A percentile compares a stretch with the other conserved stretches of the same genome.
Evolutionary conservation across 257 asterid species (phyloP).

Genomic region (Paulownia fortunei): DNA sequence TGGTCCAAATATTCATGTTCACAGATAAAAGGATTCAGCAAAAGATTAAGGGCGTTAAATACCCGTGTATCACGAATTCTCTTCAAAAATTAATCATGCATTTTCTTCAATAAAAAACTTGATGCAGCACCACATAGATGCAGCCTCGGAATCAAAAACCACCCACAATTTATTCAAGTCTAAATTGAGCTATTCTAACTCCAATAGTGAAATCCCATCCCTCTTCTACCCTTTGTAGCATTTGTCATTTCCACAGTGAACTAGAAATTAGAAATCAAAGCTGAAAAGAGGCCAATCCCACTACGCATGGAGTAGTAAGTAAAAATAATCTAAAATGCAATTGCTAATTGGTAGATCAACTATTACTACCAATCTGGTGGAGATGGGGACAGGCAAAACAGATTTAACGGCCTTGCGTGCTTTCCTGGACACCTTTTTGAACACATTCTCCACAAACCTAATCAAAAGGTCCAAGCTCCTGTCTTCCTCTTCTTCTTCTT

Average conservation of each 20-base stretch:
- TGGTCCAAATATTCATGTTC: not conserved
- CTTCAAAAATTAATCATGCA: constrained; percentile 5
- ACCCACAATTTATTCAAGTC: constrained; percentile 7
- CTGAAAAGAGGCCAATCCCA: not conserved
- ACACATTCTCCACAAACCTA: constrained; percentile 83
- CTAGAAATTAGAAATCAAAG: not conserved
- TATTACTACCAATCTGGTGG: constrained; percentile 68
- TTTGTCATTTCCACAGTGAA: constrained; percentile 7
- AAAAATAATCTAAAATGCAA: not conserved
- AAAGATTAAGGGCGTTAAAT: not conserved
- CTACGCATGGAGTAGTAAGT: not conserved
- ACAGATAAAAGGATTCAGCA: not conserved
- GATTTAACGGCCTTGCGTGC: constrained; percentile 92
- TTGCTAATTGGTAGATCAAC: not conserved
- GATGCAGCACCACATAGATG: not conserved
- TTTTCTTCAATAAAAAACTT: not conserved
- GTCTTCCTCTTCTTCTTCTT: constrained; percentile 83
- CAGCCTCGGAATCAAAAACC: not conserved
- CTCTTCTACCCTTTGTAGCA: not conserved
- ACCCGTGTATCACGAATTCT: not conserved
- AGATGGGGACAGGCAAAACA: constrained; percentile 77
- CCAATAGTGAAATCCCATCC: not conserved
- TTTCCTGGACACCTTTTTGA: constrained; percentile 79
- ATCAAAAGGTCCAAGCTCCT: constrained; percentile 85
- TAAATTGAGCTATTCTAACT: not conserved